Evolutionary conservation across 352 stramenopile species (phyloP).

Genomic region (Phytopythium kandeliae): DNA sequence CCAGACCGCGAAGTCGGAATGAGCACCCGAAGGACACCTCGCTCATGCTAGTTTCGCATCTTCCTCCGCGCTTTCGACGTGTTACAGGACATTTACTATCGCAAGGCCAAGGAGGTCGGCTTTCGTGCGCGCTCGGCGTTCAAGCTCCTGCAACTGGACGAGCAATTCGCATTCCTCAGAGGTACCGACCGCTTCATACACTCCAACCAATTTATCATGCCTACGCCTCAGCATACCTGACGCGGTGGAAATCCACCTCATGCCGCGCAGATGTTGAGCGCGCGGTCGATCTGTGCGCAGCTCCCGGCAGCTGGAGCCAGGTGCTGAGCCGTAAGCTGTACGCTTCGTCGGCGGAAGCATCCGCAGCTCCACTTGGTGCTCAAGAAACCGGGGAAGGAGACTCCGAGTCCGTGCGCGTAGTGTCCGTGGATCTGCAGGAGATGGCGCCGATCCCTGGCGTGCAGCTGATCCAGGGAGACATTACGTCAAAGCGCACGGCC

Average conservation of each 20-base stretch:
- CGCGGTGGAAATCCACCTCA: too few relatives aligned
- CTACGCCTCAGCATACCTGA: too few relatives aligned
- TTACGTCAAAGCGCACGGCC: slow-evolving; percentile 95
- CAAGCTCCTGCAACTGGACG: slow-evolving; percentile 99
- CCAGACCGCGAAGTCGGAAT: too few relatives aligned
- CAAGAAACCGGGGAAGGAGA: slow-evolving; percentile 8
- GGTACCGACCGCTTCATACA: slow-evolving; percentile 8
- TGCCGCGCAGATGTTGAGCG: slow-evolving; percentile 59
- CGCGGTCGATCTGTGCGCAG: slow-evolving; percentile 98
- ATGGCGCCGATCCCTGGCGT: slow-evolving; percentile 98
- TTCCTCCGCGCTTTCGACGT: not conserved
- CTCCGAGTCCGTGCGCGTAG: slow-evolving; percentile 71
- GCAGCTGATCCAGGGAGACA: slow-evolving; percentile 94
- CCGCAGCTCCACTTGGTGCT: not conserved
- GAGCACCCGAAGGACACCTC: too few relatives aligned
- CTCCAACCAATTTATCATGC: too few relatives aligned
- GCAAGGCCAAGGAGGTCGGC: slow-evolving; percentile 92
- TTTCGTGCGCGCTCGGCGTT: slow-evolving; percentile 97
- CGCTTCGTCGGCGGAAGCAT: slow-evolving; percentile 18
- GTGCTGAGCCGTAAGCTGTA: slow-evolving; percentile 92
- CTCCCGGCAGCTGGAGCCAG: slow-evolving; percentile 98
- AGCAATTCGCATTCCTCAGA: slow-evolving; percentile 95
- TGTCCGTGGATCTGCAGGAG: slow-evolving; percentile 98
- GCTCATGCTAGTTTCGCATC: not conserved
- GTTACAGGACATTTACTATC: slow-evolving; percentile 85